Conservation (phyloP, 75 land plant species). For the Sequoia sempervirens region DNA sequence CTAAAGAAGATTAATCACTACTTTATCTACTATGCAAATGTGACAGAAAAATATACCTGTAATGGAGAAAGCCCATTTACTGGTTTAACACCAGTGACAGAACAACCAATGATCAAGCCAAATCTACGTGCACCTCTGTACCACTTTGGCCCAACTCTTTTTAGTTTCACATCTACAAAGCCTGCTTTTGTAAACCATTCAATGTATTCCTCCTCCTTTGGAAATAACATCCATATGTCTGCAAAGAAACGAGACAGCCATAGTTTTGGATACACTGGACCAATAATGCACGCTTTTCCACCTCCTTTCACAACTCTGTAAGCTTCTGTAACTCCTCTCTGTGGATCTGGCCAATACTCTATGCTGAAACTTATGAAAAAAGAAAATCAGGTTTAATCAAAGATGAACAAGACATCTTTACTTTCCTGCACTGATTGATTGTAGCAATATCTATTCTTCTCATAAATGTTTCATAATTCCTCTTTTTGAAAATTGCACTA, state of each 20-base stretch:
- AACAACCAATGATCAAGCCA: constrained; percentile 98
- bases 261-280: constrained; percentile 91
- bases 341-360: constrained; percentile 99
- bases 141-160: constrained; percentile 98
- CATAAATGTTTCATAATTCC: no score
- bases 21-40: background rate
- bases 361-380: constrained; percentile 49
- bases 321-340: constrained; percentile 92
- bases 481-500: no score
- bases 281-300: constrained; percentile 91
- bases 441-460: background rate
- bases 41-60: constrained; percentile 42
- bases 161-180: constrained; percentile 82
- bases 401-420: no score
- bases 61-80: constrained; percentile 90
- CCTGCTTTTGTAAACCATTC: constrained; percentile 99
- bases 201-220: constrained; percentile 97
- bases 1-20: no score
- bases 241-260: constrained; percentile 97
- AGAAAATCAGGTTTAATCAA: background rate
- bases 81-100: constrained; percentile 91
- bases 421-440: no score
- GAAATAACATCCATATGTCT: constrained; percentile 98
- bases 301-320: constrained; percentile 87
- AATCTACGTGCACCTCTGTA: constrained; percentile 93